These are phyloP conservation scores for Hyaloscypha variabilis DNA, from an alignment of 495 filamentous ascomycete species.

Conservation along the genomic window DNA sequence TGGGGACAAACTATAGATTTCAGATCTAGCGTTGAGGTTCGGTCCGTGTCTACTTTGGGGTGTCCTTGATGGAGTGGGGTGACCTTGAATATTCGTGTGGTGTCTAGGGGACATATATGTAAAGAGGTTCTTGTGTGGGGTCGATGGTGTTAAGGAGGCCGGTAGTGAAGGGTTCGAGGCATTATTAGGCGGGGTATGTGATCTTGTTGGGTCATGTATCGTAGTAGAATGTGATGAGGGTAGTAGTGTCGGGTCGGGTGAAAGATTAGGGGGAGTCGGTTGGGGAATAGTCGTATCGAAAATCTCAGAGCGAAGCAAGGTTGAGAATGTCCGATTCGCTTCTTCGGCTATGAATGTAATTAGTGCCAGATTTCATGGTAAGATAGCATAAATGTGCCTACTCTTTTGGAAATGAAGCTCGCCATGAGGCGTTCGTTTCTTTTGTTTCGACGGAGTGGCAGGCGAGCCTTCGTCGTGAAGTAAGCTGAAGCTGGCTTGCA, in stretches of 20 bases:
- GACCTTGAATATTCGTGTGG: conserved; percentile 63
- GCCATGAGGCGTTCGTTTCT: conserved; percentile 83
- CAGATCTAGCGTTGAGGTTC: conserved; percentile 83
- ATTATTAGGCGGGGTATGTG: conserved; percentile 79
- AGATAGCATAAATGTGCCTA: conserved; percentile 46
- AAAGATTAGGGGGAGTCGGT: conserved; percentile 64
- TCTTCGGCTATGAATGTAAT: conserved; percentile 74
- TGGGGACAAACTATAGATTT: conserved; percentile 91
- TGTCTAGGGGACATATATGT: conserved; percentile 84
- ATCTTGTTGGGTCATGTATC: conserved; percentile 69
- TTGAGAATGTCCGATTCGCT: conserved; percentile 89
- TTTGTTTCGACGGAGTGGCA: conserved; percentile 81
- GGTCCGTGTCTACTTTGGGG: conserved; percentile 83
- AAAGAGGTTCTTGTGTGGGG: conserved; percentile 96
- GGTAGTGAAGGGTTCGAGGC: conserved; percentile 59
- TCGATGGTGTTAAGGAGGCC: conserved; percentile 80
- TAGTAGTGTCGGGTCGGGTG: conserved; percentile 62
- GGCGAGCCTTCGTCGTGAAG: conserved; percentile 91
- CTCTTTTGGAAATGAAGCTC: conserved; percentile 94
- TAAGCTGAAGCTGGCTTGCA: conserved; percentile 88
- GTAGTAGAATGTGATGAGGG: conserved; percentile 55
- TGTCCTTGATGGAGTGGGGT: conserved; percentile 85
- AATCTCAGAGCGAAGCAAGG: conserved; percentile 84
- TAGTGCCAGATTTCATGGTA: conserved; percentile 29
- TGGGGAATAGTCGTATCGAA: conserved; percentile 91